phyloP scores from a whole-genome alignment of 345 rosid species.

The Ricinus communis region DNA sequence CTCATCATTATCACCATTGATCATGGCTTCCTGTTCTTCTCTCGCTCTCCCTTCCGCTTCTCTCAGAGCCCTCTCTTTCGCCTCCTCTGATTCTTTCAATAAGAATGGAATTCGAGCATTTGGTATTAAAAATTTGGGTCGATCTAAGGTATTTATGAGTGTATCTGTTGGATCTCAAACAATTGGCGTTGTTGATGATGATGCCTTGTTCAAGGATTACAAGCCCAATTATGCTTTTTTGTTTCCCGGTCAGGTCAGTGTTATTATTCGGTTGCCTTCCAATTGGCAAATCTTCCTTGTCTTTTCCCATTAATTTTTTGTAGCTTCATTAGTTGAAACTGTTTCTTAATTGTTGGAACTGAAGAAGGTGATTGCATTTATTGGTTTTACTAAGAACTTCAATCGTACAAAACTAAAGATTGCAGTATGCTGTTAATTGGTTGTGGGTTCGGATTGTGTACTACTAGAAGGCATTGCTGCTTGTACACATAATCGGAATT shows the following conservation, averaged over 20 bases:
- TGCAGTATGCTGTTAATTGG: no score
- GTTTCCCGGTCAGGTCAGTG: conserved; percentile 91
- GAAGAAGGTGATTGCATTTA: not conserved
- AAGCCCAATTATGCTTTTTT: conserved; percentile 75
- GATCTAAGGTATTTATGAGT: conserved; percentile 71
- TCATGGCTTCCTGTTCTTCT: conserved; percentile 38
- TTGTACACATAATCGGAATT: no score
- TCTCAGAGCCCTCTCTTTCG: conserved; percentile 31
- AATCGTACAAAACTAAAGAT: no score
- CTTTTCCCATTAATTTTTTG: not conserved
- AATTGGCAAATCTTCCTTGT: not conserved
- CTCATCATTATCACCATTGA: conserved; percentile 19
- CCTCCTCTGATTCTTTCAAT: conserved; percentile 31
- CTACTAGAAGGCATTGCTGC: no score
- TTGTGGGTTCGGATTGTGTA: no score
- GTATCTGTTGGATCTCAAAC: conserved; percentile 60
- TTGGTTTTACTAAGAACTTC: no score
- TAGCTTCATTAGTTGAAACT: not conserved
- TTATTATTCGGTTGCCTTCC: not conserved
- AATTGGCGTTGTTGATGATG: conserved; percentile 45
- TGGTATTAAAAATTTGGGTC: conserved; percentile 28
- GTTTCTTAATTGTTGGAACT: not conserved
- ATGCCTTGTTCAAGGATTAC: conserved; percentile 70
- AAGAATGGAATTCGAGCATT: conserved; percentile 27
- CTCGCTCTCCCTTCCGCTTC: conserved; percentile 28